phyloP scores from a whole-genome alignment of 225 moss, liverwort and hornwort species.

The Sphagnum contortum region DNA sequence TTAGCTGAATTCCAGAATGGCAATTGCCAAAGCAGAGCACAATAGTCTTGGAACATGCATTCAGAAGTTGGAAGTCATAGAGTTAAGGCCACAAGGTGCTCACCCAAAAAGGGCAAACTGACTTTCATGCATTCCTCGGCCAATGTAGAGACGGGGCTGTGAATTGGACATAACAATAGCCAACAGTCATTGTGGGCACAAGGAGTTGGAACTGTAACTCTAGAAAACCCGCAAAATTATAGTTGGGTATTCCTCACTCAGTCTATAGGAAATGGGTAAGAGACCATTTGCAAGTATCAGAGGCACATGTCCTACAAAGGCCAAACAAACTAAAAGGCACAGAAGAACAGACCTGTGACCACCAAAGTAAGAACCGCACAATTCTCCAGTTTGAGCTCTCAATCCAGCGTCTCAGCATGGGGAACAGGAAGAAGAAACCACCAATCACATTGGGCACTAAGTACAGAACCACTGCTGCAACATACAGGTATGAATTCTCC shows the following conservation, averaged over 20 bases:
- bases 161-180: neutral
- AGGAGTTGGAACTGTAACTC: too few relatives aligned
- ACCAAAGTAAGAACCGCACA: slow-evolving; percentile 73
- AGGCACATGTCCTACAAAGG: too few relatives aligned
- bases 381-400: slow-evolving; percentile 85
- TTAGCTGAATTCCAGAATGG: too few relatives aligned
- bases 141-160: slow-evolving; percentile 89
- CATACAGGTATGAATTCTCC: slow-evolving; percentile 68
- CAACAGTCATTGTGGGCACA: too few relatives aligned
- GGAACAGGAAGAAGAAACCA: slow-evolving; percentile 71
- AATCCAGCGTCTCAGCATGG: slow-evolving; percentile 75
- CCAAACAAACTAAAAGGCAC: too few relatives aligned
- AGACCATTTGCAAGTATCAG: too few relatives aligned
- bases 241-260: too few relatives aligned
- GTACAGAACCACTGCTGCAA: slow-evolving; percentile 68
- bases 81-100: slow-evolving; percentile 3
- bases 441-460: slow-evolving; percentile 75
- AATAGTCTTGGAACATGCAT: too few relatives aligned
- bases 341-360: slow-evolving; percentile 67
- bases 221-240: too few relatives aligned
- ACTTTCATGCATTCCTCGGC: slow-evolving; percentile 98
- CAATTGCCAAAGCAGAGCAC: neutral
- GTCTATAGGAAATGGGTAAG: too few relatives aligned
- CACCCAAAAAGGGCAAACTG: slow-evolving; percentile 80
- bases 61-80: too few relatives aligned